Evolutionary conservation across 495 filamentous ascomycete genomes (phyloP).

Genomic region (Tuber magnatum): DNA sequence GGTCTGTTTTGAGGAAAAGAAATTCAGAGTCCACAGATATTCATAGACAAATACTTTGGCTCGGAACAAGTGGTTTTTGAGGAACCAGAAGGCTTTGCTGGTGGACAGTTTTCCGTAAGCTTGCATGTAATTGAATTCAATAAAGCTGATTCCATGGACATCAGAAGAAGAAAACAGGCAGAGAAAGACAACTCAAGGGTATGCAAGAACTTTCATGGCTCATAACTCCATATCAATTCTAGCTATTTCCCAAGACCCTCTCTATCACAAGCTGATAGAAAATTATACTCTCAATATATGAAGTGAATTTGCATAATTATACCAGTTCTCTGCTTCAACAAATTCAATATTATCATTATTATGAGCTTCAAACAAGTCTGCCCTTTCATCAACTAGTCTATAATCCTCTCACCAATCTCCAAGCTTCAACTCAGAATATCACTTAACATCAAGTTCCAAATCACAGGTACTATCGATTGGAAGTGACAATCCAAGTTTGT

Average conservation of each 20-base stretch:
- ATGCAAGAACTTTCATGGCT: constrained; percentile 57
- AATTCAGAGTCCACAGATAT: too few relatives aligned
- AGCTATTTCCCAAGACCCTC: constrained; percentile 57
- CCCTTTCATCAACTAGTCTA: too few relatives aligned
- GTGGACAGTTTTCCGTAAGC: constrained; percentile 54
- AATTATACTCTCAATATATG: constrained; percentile 48
- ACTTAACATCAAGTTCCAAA: too few relatives aligned
- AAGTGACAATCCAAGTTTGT: too few relatives aligned
- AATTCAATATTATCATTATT: too few relatives aligned
- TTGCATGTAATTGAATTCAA: constrained; percentile 56
- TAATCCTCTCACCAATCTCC: too few relatives aligned
- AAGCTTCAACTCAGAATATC: too few relatives aligned
- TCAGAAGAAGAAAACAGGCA: constrained; percentile 50
- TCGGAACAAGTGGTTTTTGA: constrained; percentile 52
- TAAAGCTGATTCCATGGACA: constrained; percentile 48
- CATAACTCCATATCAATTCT: constrained; percentile 60
- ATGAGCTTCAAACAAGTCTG: too few relatives aligned
- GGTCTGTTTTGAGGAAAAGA: too few relatives aligned
- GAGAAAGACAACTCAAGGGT: constrained; percentile 46
- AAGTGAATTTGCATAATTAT: too few relatives aligned
- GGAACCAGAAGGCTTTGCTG: constrained; percentile 51
- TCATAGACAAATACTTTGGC: constrained; percentile 22
- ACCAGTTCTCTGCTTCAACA: too few relatives aligned
- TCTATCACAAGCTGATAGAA: constrained; percentile 48
- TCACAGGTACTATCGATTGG: too few relatives aligned